Evolutionary conservation across 2,329 filamentous ascomycete species (phyloP), one percentile per base, ranked within the genome.

Genomic region (Monosporascus cannonballus): DNA sequence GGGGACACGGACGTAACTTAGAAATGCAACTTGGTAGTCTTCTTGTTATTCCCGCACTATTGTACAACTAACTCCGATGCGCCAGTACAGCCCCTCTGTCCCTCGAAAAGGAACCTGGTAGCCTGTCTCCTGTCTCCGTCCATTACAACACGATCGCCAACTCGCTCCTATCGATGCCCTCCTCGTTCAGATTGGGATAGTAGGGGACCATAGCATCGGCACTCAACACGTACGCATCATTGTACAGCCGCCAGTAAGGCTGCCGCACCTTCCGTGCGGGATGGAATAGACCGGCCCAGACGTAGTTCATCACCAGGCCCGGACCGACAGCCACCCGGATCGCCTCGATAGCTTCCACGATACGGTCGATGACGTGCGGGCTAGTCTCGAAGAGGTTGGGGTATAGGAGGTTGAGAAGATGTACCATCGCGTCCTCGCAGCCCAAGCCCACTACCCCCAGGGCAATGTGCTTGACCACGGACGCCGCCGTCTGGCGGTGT

Each of bases 321-420:
- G 91, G 90, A 1, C 94, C 94, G 45, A 97, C 87, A 0, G 93
- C 91, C 77, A 96, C 90, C 47, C 94, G 85, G 57, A 99, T 89
- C 39, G 92, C 94, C 70, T 97, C 94, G 60, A 99, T 95, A 49
- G 95, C 94, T 71, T 99, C 95, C 58, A 99, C 88, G 61, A 99
- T 95, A 45, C 94, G 86, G 72, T 99, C 94, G 63, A 99, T 99
- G 64, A 99, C 94, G 79, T 99, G 94, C 0, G 94, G 94, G 62
- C 88, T 94, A 5, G 94, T 99, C 73, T 99, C 94, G 71, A 97
- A 99, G 51, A 99, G 80, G 71, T 99, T 99, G 36, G 94, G 95
- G 71, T 93, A 96, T 6, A 99, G 81, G 3, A 99, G 79, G 72
- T 99, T 99, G 60, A 99, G 88, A 25, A 99, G 79, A 73, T 99